Evolutionary conservation across 192 early-diverging fungal genomes (phyloP), one percentile per base, ranked within the genome.

Genomic region (Entophlyctis helioformis): DNA sequence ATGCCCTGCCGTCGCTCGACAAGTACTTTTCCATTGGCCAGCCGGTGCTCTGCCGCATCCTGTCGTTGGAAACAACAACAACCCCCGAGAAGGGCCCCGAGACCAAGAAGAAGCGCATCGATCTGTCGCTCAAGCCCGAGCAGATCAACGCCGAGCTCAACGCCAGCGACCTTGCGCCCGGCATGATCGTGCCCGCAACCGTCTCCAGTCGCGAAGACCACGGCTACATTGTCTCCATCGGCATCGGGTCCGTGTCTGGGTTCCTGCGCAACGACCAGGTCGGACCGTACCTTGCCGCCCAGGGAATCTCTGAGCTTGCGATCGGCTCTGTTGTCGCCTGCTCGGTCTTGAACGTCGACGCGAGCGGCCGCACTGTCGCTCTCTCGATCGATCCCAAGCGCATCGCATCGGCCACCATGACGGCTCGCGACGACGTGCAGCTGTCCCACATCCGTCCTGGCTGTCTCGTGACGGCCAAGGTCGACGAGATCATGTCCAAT

Each of bases 191-290:
- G 44, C 54, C 79, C 18, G 83, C 75, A 37, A 64, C 75, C 21
- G 75, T 97, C 18, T 60, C 78, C 44, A 87, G 84, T 52, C 71
- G 86, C 2, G 91, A 97, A 63, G 93, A 97, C 66, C 89, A 89
- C 53, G 93, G 93, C 21, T 94, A 90, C 47, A 70, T 94, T 33
- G 52, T 96, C 16, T 75, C 70, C 19, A 58, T 79, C 15, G 92
- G 92, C 15, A 56, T 96, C 32, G 62, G 63, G 13, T 66, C 64
- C 11, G 38, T 85, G 5, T 60, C 77, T 32, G 84, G 80, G 12
- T 96, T 96, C 52, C 52, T 91, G 41, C 70, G 82, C 19, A 69
- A 80, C 34, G 69, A 74, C n/a, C n/a, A n/a, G n/a, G n/a, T n/a
- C n/a, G n/a, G n/a, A n/a, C n/a, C n/a, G n/a, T n/a, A n/a, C n/a